A percentile compares a stretch with the other conserved stretches of the same genome.
These are phyloP conservation scores for Cornus controversa DNA, from an alignment of 148 eudicot species.

Conservation along the genomic window DNA sequence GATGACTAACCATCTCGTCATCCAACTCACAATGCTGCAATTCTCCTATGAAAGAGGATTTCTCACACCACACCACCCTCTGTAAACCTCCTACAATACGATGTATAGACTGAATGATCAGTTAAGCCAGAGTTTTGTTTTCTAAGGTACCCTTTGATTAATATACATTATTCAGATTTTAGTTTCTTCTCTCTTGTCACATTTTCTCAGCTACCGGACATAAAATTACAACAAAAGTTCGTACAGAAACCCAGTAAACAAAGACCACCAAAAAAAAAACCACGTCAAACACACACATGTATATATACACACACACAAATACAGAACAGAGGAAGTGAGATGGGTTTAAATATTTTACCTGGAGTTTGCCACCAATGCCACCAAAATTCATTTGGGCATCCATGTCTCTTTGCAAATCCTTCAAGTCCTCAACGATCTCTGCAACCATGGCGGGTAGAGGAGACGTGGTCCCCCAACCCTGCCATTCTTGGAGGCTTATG, in stretches of 20 bases:
- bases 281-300: not conserved
- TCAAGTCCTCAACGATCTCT: constrained; percentile 63
- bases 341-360: constrained; percentile 30
- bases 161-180: not conserved
- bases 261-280: not conserved
- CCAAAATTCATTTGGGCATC: constrained; percentile 61
- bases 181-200: not conserved
- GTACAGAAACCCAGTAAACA: not conserved
- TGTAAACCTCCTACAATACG: too few relatives aligned
- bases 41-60: too few relatives aligned
- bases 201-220: not conserved
- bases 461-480: constrained; percentile 76
- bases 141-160: not conserved
- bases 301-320: not conserved
- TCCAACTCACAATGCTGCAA: too few relatives aligned
- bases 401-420: constrained; percentile 43
- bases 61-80: too few relatives aligned
- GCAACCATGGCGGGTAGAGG: constrained; percentile 59
- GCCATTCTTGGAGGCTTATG: constrained; percentile 77
- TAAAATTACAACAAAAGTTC: not conserved
- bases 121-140: too few relatives aligned
- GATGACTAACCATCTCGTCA: too few relatives aligned
- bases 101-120: too few relatives aligned
- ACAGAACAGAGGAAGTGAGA: not conserved
- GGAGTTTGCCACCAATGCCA: constrained; percentile 68